These are phyloP conservation scores for Tetrapisispora fleetii DNA, from an alignment of 805 yeast species.

Conservation along the genomic window DNA sequence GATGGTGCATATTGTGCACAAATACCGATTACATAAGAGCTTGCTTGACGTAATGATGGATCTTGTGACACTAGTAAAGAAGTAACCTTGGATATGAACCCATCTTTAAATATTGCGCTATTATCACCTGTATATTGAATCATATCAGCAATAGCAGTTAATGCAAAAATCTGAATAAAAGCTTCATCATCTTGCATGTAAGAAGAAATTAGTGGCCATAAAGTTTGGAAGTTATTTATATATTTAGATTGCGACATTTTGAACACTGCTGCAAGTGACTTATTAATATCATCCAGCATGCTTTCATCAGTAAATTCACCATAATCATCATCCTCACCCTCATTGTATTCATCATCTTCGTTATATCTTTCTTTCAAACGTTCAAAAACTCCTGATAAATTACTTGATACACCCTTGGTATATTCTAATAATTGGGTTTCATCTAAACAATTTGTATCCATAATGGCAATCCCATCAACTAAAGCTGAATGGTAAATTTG, in stretches of 20 bases:
- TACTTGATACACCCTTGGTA: slow-evolving; percentile 48
- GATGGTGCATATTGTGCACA: slow-evolving; percentile 76
- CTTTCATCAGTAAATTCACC: slow-evolving; percentile 86
- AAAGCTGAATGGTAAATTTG: slow-evolving; percentile 71
- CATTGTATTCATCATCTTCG: slow-evolving; percentile 78
- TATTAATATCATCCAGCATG: slow-evolving; percentile 74
- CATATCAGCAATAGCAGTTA: slow-evolving; percentile 71
- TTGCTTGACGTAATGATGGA: slow-evolving; percentile 76
- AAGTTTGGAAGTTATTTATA: slow-evolving; percentile 51
- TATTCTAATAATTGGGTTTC: slow-evolving; percentile 45
- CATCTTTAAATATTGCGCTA: slow-evolving; percentile 52
- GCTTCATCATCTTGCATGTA: slow-evolving; percentile 57
- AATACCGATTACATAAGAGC: slow-evolving; percentile 74
- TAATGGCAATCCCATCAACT: slow-evolving; percentile 50
- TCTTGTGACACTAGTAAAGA: slow-evolving; percentile 56
- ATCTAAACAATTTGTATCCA: slow-evolving; percentile 56
- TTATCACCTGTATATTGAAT: slow-evolving; percentile 70
- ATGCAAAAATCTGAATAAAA: slow-evolving; percentile 65
- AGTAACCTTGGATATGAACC: slow-evolving; percentile 55
- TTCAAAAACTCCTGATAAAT: slow-evolving; percentile 56
- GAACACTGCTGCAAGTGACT: slow-evolving; percentile 61
- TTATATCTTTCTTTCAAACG: slow-evolving; percentile 64
- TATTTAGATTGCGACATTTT: slow-evolving; percentile 49
- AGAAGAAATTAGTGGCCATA: slow-evolving; percentile 51
- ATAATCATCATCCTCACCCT: slow-evolving; percentile 75